These are phyloP conservation scores for Rhizopogon sp. DNA, from an alignment of 768 basidiomycete genomes.

Conservation along the genomic window DNA sequence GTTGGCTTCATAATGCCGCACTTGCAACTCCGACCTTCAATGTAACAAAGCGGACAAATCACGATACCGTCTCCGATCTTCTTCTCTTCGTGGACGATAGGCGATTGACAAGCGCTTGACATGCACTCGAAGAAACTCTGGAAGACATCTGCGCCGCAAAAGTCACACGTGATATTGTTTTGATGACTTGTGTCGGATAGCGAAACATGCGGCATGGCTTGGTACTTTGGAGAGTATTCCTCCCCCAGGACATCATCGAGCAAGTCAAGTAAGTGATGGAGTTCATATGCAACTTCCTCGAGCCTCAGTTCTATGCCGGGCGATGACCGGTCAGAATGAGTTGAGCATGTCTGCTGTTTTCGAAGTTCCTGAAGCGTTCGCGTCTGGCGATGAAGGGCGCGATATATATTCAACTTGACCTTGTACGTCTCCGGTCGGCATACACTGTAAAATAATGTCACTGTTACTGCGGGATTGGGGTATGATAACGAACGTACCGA, in stretches of 20 bases:
- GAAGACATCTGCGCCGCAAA: constrained; percentile 79
- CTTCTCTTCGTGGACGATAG: constrained; percentile 10
- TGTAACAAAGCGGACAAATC: constrained; percentile 69
- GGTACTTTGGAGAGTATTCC: constrained; percentile 32
- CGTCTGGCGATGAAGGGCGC: constrained; percentile 40
- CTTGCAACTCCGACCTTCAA: constrained; percentile 69
- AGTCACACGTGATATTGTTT: constrained; percentile 56
- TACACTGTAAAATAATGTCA: constrained; percentile 42
- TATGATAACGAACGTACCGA: constrained; percentile 39
- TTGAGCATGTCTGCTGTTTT: not conserved
- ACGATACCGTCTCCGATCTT: constrained; percentile 39
- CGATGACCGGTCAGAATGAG: not conserved
- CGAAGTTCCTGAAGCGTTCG: constrained; percentile 5
- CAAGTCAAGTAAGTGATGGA: constrained; percentile 36
- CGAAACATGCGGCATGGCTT: constrained; percentile 25
- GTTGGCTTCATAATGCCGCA: constrained; percentile 58
- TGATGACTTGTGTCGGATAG: constrained; percentile 12
- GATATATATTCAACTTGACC: constrained; percentile 61
- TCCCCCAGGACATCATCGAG: constrained; percentile 45
- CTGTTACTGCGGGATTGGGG: not conserved
- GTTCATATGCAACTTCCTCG: constrained; percentile 9
- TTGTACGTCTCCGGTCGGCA: constrained; percentile 76
- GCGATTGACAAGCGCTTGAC: constrained; percentile 32
- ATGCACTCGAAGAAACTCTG: constrained; percentile 75
- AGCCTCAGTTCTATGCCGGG: not conserved